Evolutionary conservation across 305 asterid genomes (phyloP).

Genomic region (Lippia alba): DNA sequence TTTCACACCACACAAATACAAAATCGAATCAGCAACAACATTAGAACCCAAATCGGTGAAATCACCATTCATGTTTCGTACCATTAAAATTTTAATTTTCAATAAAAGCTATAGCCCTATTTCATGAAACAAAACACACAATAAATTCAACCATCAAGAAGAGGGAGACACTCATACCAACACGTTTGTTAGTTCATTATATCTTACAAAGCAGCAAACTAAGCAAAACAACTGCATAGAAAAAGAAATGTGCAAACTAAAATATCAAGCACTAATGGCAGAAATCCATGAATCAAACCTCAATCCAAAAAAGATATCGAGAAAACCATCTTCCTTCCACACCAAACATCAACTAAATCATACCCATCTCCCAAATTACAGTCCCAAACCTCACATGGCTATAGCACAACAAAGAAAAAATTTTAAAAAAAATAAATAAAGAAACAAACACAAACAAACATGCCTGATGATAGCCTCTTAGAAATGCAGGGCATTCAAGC

Average conservation of each 20-base stretch:
- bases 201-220: background rate
- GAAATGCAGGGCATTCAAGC: conserved; percentile 43
- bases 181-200: background rate
- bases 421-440: background rate
- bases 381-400: conserved; percentile 4
- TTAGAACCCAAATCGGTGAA: too few species aligned
- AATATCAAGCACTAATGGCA: conserved; percentile 20
- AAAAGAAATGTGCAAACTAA: conserved; percentile 5
- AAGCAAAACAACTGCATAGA: background rate
- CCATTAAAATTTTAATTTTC: too few species aligned
- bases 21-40: conserved; percentile 2
- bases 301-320: background rate
- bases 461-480: conserved; percentile 40
- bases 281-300: conserved; percentile 30
- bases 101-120: too few species aligned
- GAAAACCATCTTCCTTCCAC: background rate
- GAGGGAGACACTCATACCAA: background rate
- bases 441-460: conserved; percentile 22
- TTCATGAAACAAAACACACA: too few species aligned
- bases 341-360: conserved; percentile 7
- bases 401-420: background rate
- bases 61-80: too few species aligned
- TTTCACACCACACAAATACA: background rate
- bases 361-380: conserved; percentile 8
- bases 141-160: too few species aligned